Evolutionary conservation across 2,329 filamentous ascomycete genomes (phyloP), one percentile per base, ranked within the genome.

Genomic region (Talaromyces sp.): DNA sequence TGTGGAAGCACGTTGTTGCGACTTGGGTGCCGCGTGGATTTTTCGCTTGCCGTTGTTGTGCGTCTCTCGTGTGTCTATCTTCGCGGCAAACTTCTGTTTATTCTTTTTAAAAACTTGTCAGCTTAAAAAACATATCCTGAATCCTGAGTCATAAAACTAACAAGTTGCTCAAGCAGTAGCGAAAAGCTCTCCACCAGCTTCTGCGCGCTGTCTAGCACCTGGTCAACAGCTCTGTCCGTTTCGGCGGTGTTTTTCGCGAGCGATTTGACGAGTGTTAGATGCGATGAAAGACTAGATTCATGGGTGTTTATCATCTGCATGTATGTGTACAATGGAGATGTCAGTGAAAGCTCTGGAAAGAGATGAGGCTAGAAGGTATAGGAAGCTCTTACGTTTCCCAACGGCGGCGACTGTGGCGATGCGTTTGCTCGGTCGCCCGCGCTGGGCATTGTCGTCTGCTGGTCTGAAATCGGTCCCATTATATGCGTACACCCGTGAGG

Each of bases 171-270:
- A 51, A 73, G 70, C 16, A 76, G 60, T 9, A 72, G 59, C 14
- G 75, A 71, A 27, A 76, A 72, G 50, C 77, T 72, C 12, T 68
- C 68, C 56, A 79, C 66, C 56, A 79, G 68, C 57, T 73, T 69
- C 52, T 76, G 68, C 3, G 76, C 76, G 62, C 73, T 74, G 31
- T 75, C 72, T 16, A 79, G 64, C 69, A 79, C 76, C 6, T 70
- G 66, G 1, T 71, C 70, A 3, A 80, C 67, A 5, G 12, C 67
- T 68, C 42, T 66, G 70, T 12, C 71, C 69, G 36, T 73, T 4
- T 65, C 63, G 9, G 73, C 65, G 51, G 76, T 72, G 6, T 65
- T 63, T 55, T 23, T 23, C 23, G 72, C 70, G 2, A 79, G 68
- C 62, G 72, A 68, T 16, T 72, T 67, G 8, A 79, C 66, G 65